These are phyloP conservation scores for Phialocephala sp. DNA, from an alignment of 2,329 filamentous ascomycete genomes.

Conservation along the genomic window DNA sequence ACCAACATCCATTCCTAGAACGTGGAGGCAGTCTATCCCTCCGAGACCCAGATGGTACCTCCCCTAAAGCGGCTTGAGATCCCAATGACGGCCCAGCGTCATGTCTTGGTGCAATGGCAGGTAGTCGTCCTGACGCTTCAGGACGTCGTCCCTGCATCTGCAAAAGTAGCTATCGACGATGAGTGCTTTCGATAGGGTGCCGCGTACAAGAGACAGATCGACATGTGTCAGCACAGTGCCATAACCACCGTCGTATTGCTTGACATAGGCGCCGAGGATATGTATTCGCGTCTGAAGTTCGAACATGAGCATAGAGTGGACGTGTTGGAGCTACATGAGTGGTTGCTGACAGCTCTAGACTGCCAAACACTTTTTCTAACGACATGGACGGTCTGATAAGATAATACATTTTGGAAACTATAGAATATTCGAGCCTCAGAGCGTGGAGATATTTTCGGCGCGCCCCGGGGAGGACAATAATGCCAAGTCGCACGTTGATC, in stretches of 20 bases:
- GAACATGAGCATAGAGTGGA: background rate
- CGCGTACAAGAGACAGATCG: background rate
- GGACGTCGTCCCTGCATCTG: conserved; percentile 35
- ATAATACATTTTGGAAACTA: background rate
- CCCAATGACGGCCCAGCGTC: conserved; percentile 12
- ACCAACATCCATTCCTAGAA: conserved; percentile 44
- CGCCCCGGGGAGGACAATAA: background rate
- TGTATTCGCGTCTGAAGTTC: background rate
- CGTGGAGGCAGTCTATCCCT: conserved; percentile 38
- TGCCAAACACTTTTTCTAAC: background rate
- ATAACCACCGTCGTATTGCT: background rate
- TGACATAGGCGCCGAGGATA: background rate
- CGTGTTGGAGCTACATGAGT: background rate
- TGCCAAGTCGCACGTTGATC: background rate
- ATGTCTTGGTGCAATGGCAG: conserved; percentile 30
- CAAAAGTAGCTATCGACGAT: conserved; percentile 24
- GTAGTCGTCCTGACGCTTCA: conserved; percentile 26
- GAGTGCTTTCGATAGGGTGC: conserved; percentile 9
- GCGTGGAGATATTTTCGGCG: background rate
- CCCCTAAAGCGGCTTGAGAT: background rate
- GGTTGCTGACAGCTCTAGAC: background rate
- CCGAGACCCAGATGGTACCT: conserved; percentile 11
- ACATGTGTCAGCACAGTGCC: background rate
- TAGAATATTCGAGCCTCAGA: conserved; percentile 1
- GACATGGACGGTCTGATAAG: background rate